Evolutionary conservation across 2,329 filamentous ascomycete species (phyloP), one percentile per base, ranked within the genome.

Genomic region (Knoxdaviesia capensis): DNA sequence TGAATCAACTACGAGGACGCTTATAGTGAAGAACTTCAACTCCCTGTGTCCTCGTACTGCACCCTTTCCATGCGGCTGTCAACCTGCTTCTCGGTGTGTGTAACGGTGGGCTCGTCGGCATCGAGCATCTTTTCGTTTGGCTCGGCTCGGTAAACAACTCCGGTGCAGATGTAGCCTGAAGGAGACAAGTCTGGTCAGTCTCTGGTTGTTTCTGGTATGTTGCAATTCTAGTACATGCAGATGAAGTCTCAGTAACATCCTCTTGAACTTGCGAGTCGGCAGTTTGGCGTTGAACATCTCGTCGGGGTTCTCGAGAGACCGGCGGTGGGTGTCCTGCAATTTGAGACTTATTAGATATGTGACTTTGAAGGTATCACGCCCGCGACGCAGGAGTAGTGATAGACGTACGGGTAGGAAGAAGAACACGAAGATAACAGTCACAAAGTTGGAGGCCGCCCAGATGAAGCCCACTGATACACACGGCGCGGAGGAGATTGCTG

Each of bases 281-380:
- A 45, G 32, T 31, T 42, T 45, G 37, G 42, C 42, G 40, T 45
- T 42, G 37, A 45, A 45, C 40, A 45, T 45, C 40, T 45, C 43
- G 9, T 45, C 43, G 33, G 42, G 39, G 31, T 45, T 45, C 40
- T 45, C 43, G 40, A 45, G 43, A 31, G 43, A 45, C 11, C 43
- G 43, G 33, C 43, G 40, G 40, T 45, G 43, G 34, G 43, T 45
- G 42, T 45, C 43, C 43, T 45, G 33, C 9, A 20, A 34, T 39
- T 31, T 33, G 34, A 29, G 10, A 10, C 35, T 20, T 20, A 20
- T 2, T 20, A 20, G 20, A 20, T 20, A 20, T 20, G 29, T 35
- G 33, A 30, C 38, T 37, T 33, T 34, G 6, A 30, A 32, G 7
- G 31, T 11, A 28, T 31, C 30, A 31, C 34, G 28, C 29, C 3